Base-by-base conservation (phyloP, 257 asterid species). In the Penstemon davidsonii region DNA sequence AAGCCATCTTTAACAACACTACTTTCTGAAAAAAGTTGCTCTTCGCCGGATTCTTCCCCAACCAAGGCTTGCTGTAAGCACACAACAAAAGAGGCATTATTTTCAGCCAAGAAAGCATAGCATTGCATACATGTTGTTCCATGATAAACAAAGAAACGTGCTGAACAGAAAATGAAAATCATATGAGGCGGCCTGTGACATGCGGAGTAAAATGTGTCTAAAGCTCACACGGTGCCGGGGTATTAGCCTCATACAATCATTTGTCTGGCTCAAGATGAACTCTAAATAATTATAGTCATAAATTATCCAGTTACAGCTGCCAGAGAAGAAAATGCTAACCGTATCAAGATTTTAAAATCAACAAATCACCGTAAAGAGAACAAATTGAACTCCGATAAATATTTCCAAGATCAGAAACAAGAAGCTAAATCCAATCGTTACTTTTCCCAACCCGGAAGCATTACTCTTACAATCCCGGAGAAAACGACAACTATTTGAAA, bases 21-120 rank as follows among this genome's bases (percentile, higher is more conserved):
- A 76, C 80, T 82, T 73, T 76, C 81, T 8, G 97, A 80, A 81
- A 93, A 93, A 68, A 93, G 93, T 76, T 78, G 95, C 73, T 87
- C 96, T 55, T 90, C 99, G 55, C 84, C 97, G 66, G 92, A 82
- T 72, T 78, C 96, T 82, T 93, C 99, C 83, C 99, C 99, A 75
- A 93, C 99, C 87, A 93, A 86, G 61, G 99, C 95, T 87, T 86
- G 84, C 97, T 93, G 91, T 51, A 87, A 78, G 72, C 78, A 75
- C 68, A 73, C 78, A 76, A 71, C 55, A 70, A 81, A 65, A 58
- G 58, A 75, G 55, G 61, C 66, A 67, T 63, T 70, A 55, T 42
- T 60, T 69, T 60, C 69, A 66, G 75, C 4, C 41, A 61, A 47
- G 57, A 62, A 51, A 65, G 64, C 41, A 72, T 51, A 66, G 59